Percentiles rank a stretch among this genome's conserved stretches.
Conservation (phyloP, 225 moss, liverwort and hornwort genomes). For the Ulota crispa region DNA sequence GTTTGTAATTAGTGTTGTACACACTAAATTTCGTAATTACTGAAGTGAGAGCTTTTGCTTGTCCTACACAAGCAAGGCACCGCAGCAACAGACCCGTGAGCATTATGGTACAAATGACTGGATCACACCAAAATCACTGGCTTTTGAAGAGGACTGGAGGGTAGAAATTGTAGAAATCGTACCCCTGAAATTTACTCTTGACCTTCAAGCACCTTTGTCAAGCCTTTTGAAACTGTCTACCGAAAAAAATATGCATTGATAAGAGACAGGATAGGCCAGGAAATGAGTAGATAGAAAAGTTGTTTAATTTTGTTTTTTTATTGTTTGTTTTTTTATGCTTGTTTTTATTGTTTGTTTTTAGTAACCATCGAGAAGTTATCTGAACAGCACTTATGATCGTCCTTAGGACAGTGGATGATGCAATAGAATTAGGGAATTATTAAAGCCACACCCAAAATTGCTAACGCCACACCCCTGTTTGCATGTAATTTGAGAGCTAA, state of each 20-base stretch:
- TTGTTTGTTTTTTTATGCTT: too few relatives aligned
- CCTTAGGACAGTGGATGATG: background rate
- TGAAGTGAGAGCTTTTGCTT: background rate
- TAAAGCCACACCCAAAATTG: too few relatives aligned
- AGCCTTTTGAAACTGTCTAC: background rate
- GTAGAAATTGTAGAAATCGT: background rate
- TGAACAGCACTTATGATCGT: background rate
- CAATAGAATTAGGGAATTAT: too few relatives aligned
- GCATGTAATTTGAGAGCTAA: too few relatives aligned
- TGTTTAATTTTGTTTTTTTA: background rate
- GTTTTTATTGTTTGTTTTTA: background rate
- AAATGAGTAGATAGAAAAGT: too few relatives aligned
- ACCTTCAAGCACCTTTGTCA: background rate
- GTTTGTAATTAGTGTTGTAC: too few relatives aligned
- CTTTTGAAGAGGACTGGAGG: background rate
- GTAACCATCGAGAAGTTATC: too few relatives aligned
- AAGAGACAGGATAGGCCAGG: background rate
- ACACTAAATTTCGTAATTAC: too few relatives aligned
- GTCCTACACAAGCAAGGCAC: background rate
- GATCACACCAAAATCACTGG: background rate
- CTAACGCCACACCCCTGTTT: too few relatives aligned
- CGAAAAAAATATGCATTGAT: background rate
- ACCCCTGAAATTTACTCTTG: background rate
- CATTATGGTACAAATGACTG: background rate
- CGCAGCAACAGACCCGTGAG: background rate